Conservation (phyloP, 257 asterid genomes). For the Solanum pennellii region DNA sequence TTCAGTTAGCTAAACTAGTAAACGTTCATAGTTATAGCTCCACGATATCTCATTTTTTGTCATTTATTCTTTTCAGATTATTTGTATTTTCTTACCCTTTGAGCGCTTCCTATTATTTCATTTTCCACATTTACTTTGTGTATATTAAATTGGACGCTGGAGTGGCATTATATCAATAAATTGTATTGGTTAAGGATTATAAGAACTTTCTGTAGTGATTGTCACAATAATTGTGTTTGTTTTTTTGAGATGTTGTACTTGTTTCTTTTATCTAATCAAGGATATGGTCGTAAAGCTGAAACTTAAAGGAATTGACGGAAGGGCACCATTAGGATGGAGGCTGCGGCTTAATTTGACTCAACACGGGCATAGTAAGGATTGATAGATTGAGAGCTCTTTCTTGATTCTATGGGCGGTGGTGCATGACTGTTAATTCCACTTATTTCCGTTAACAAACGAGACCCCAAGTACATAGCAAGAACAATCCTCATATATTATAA, state of each 20-base stretch:
- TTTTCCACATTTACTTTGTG: neutral
- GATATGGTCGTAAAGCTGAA: neutral
- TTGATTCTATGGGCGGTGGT: neutral
- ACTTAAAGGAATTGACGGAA: neutral
- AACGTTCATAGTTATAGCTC: neutral
- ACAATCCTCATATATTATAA: neutral
- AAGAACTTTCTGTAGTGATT: neutral
- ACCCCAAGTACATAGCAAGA: neutral
- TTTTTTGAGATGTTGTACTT: neutral
- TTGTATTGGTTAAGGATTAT: neutral
- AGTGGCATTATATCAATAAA: neutral
- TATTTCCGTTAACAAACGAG: neutral
- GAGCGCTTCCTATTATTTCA: neutral
- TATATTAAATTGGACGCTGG: neutral
- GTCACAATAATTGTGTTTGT: too few relatives aligned
- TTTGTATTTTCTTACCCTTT: neutral
- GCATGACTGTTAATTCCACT: neutral
- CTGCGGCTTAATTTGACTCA: neutral
- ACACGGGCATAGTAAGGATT: neutral
- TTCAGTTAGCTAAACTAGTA: neutral
- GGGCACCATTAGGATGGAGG: neutral
- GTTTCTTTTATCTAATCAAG: neutral
- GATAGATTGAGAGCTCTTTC: neutral
- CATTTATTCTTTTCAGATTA: neutral
- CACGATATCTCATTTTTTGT: neutral